Base-by-base conservation (phyloP, 1,139 yeast species). In the Candida neerlandica region DNA sequence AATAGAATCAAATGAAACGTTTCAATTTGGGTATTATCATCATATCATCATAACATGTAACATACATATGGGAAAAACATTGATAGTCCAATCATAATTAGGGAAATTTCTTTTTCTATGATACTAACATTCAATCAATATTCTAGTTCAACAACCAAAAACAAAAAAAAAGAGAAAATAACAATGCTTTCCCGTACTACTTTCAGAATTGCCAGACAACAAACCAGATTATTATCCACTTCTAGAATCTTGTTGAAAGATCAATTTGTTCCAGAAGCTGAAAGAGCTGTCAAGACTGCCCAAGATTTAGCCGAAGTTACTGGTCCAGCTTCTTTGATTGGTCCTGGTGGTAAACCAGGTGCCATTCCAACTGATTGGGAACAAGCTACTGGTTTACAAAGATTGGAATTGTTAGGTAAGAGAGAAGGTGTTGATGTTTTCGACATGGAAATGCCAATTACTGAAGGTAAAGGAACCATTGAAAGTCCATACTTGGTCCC, bases 331-430 rank as follows among this genome's bases (percentile, higher is more conserved):
- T 80, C 92, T 51, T 83, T 94, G 72, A 82, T 91, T 61, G 97
- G 97, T 72, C 84, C 86, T 52, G 97, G 97, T 82, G 96, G 96
- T 58, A 75, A 80, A 63, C 70, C 75, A 52, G 96, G 95, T 63
- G 80, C 86, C 51, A 85, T 94, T 64, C 98, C 99, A 69, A 84
- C 96, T 53, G 96, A 92, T 71, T 69, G 89, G 63, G 97, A 94
- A 65, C 98, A 92, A 78, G 92, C 97, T 63, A 95, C 99, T 51
- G 99, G 99, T 88, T 81, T 94, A 69, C 98, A 89, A 75, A 91
- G 99, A 85, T 82, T 91, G 63, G 99, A 94, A 81, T 71, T 89
- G 65, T 84, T 94, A 66, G 97, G 96, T 79, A 89, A 91, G 76
- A 77, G 88, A 71, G 97, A 91, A 75, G 99, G 99, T 81, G 81